Base-by-base conservation (phyloP, 306 rosid species). In the Inga oerstediana region DNA sequence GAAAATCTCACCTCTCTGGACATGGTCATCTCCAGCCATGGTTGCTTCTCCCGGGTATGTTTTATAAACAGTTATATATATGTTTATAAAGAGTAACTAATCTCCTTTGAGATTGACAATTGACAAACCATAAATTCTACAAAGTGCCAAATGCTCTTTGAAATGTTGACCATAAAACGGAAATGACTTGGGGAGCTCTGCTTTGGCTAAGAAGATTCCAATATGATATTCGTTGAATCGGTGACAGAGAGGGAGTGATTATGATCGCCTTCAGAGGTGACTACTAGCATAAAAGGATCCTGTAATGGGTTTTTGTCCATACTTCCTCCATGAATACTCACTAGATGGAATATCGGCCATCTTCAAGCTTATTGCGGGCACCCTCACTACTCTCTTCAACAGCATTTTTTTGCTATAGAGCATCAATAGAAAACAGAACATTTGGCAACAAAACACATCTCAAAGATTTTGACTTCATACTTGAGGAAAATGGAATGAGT, bases 281-380 rank as follows among this genome's bases (percentile, higher is more conserved):
- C 99, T 9, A 95, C 93, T 35, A 95, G 81, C 96, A 92, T 93
- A 91, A 65, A 94, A 97, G 44, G 98, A 93, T 10, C 98, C 98
- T 85, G 92, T 93, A 30, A 93, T 93, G 70, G 98, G 97, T 82
- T 93, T 93, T 81, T 93, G 98, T 20, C 98, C 98, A 45, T 93
- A 93, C 82, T 93, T 93, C 66, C 98, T 88, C 98, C 98, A 93
- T 5, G 98, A 93, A 79, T 90, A 93, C 88, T 93, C 98, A 70
- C 92, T 97, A 2, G 98, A 94, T 84, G 98, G 98, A 44, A 93
- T 93, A 87, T 93, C 98, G n/a, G 98, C 88, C 92, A 92, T 75
- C 87, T 93, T 93, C 88, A 90, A 85, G 85, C 97, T 93, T 78
- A 92, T 92, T 4, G 98, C 98, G 0, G 97, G 93, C 45, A 93